Evolutionary conservation across 768 basidiomycete genomes (phyloP).

Genomic region (Clathrus columnatus): DNA sequence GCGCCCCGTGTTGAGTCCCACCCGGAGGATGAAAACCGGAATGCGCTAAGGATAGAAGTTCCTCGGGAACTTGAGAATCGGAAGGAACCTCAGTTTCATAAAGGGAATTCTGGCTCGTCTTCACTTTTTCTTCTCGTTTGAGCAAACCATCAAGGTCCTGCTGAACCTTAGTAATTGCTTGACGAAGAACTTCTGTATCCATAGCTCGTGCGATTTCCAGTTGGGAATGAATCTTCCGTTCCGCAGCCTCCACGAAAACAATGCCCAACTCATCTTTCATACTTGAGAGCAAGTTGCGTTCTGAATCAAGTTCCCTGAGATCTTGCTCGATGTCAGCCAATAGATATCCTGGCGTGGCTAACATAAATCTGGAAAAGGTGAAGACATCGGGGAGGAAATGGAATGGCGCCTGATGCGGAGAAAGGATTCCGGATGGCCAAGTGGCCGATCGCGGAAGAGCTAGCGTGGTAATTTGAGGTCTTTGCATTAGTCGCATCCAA

Average conservation of each 20-base stretch:
- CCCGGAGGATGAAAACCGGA: slow-evolving; percentile 7
- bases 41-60: slow-evolving; percentile 36
- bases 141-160: slow-evolving; percentile 48
- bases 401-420: slow-evolving; percentile 90
- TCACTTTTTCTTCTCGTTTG: slow-evolving; percentile 6
- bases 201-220: slow-evolving; percentile 72
- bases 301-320: slow-evolving; percentile 59
- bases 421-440: slow-evolving; percentile 90
- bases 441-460: slow-evolving; percentile 85
- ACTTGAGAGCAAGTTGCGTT: slow-evolving; percentile 55
- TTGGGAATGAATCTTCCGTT: slow-evolving; percentile 67
- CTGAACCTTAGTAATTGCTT: slow-evolving; percentile 54
- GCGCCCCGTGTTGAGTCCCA: slow-evolving; percentile 15
- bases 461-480: slow-evolving; percentile 90
- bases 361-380: slow-evolving; percentile 88
- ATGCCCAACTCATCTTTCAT: slow-evolving; percentile 71
- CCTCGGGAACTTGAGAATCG: slow-evolving; percentile 45
- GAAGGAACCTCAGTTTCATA: slow-evolving; percentile 15
- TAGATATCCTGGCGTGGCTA: slow-evolving; percentile 83
- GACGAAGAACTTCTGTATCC: slow-evolving; percentile 56
- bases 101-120: slow-evolving; percentile 20
- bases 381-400: slow-evolving; percentile 92
- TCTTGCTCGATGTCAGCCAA: slow-evolving; percentile 65
- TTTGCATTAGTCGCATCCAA: slow-evolving; percentile 82
- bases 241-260: slow-evolving; percentile 73